Evolutionary conservation across 1,284 basidiomycete genomes (phyloP).

Genomic region (Phellinidium pouzarii): DNA sequence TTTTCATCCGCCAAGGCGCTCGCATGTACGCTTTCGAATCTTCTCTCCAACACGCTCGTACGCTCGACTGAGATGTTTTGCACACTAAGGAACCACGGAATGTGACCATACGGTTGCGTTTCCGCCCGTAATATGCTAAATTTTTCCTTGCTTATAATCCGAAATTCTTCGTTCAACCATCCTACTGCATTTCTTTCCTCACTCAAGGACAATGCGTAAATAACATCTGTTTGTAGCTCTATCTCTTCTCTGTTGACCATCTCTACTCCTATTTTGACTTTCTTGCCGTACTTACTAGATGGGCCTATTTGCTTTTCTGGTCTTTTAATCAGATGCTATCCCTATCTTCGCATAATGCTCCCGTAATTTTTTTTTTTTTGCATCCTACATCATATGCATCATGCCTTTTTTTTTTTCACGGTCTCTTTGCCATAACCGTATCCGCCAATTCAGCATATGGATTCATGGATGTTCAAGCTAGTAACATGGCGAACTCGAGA

Average conservation of each 20-base stretch:
- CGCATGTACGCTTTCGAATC: slow-evolving; percentile 56
- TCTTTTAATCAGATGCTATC: slow-evolving; percentile 1
- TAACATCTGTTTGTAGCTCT: slow-evolving; percentile 2
- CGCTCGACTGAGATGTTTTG: slow-evolving; percentile 15
- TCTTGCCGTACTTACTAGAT: not conserved
- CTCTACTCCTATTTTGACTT: not conserved
- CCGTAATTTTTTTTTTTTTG: no score
- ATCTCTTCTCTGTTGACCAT: not conserved
- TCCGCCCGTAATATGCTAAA: slow-evolving; percentile 1
- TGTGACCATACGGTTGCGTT: slow-evolving; percentile 3
- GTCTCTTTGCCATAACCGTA: no score
- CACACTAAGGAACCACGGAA: slow-evolving; percentile 19
- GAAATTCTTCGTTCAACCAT: not conserved
- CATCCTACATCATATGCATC: no score
- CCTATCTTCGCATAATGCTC: not conserved
- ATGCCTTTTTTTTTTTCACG: no score
- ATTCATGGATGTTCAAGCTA: no score
- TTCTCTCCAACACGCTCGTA: slow-evolving; percentile 18
- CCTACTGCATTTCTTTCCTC: not conserved
- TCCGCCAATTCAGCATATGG: no score
- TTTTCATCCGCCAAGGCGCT: slow-evolving; percentile 72
- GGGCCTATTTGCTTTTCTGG: not conserved
- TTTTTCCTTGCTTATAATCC: not conserved
- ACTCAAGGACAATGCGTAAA: not conserved
- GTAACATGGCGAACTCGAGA: no score